A percentile compares a stretch with the other conserved stretches of the same genome.
Evolutionary conservation across 208 protist species (phyloP).

Genomic region (Leishmania aethiopica): DNA sequence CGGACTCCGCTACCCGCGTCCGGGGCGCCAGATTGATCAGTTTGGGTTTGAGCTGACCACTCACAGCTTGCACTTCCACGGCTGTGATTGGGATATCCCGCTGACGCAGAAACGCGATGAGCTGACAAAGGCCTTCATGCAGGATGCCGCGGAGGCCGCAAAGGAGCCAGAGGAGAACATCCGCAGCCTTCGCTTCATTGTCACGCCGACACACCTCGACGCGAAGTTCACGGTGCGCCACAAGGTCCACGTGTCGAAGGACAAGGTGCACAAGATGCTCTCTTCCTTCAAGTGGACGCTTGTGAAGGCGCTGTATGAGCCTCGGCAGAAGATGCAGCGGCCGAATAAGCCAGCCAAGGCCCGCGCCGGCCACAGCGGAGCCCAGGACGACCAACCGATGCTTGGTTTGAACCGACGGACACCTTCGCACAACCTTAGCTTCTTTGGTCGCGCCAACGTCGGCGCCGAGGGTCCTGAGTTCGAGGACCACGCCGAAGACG

Average conservation of each 20-base stretch:
- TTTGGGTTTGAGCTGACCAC: constrained; percentile 67
- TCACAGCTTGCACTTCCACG: constrained; percentile 71
- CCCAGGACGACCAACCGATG: constrained; percentile 21
- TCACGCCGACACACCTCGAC: constrained; percentile 41
- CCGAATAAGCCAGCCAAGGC: constrained; percentile 4
- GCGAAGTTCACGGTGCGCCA: constrained; percentile 71
- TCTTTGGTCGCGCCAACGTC: constrained; percentile 53
- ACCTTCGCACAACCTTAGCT: constrained; percentile 47
- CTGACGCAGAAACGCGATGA: constrained; percentile 58
- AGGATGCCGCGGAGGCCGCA: constrained; percentile 48
- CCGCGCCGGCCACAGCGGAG: not conserved
- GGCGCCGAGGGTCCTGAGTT: constrained; percentile 56
- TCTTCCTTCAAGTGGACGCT: constrained; percentile 34
- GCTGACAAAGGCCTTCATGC: constrained; percentile 55
- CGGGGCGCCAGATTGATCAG: constrained; percentile 63
- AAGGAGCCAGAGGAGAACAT: constrained; percentile 55
- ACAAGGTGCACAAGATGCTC: constrained; percentile 58
- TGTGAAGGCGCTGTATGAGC: constrained; percentile 63
- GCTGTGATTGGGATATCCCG: constrained; percentile 68
- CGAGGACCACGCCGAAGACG: constrained; percentile 44
- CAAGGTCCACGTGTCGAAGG: constrained; percentile 37
- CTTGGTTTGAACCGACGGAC: constrained; percentile 18
- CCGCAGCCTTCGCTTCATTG: constrained; percentile 60
- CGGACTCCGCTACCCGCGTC: constrained; percentile 58
- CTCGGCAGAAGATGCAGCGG: constrained; percentile 42